Conservation (phyloP, 2,329 filamentous ascomycete species). For the Lasiodiplodia gonubiensis region DNA sequence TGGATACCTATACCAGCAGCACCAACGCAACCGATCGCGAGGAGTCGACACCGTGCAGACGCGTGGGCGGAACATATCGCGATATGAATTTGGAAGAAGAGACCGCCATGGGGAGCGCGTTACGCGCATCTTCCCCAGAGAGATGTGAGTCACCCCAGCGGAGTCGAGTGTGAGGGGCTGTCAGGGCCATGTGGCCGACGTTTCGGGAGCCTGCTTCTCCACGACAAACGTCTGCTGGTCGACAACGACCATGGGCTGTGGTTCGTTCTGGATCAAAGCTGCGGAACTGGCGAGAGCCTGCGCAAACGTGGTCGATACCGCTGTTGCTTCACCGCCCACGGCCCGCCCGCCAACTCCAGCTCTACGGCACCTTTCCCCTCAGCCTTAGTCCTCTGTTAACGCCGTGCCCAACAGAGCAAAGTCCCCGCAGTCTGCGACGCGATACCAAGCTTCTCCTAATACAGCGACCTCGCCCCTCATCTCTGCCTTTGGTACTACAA, state of each 20-base stretch:
- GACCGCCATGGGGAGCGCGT: slow-evolving; percentile 46
- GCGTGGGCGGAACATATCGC: slow-evolving; percentile 45
- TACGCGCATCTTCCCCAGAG: slow-evolving; percentile 48
- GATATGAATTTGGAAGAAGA: slow-evolving; percentile 51
- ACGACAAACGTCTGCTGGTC: background rate
- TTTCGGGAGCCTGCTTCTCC: background rate
- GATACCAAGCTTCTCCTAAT: slow-evolving; percentile 45
- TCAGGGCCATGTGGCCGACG: background rate
- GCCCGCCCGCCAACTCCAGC: slow-evolving; percentile 11
- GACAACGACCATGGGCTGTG: background rate
- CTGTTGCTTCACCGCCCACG: slow-evolving; percentile 14
- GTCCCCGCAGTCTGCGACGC: slow-evolving; percentile 42
- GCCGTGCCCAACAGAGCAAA: slow-evolving; percentile 42
- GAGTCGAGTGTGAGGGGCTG: slow-evolving; percentile 3
- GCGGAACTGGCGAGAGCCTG: slow-evolving; percentile 2
- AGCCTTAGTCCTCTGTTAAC: slow-evolving; percentile 16
- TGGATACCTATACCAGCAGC: slow-evolving; percentile 45
- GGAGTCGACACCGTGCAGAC: slow-evolving; percentile 43
- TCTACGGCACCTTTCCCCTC: background rate
- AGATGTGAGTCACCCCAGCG: slow-evolving; percentile 43
- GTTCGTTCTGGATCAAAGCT: background rate
- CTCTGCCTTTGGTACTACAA: slow-evolving; percentile 46
- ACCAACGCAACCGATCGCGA: slow-evolving; percentile 43
- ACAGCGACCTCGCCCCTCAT: slow-evolving; percentile 47
- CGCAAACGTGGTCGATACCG: slow-evolving; percentile 14